These are phyloP conservation scores for Setaria viridis DNA, from an alignment of 202 grass and related monocot species.

Conservation along the genomic window DNA sequence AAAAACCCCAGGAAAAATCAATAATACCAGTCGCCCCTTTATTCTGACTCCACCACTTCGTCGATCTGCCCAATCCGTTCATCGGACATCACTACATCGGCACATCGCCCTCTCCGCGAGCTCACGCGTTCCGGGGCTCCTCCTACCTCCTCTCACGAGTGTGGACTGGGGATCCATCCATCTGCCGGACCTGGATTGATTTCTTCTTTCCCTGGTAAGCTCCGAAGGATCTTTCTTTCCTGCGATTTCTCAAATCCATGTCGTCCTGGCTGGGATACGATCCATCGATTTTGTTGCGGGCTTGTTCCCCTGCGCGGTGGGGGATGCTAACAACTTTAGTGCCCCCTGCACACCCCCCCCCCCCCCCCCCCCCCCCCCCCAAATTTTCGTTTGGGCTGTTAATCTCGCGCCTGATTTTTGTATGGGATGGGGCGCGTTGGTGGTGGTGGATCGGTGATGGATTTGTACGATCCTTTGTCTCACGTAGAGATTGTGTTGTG, in stretches of 20 bases:
- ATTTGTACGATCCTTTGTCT: constrained; percentile 27
- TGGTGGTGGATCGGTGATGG: neutral
- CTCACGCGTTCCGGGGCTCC: neutral
- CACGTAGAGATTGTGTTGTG: neutral
- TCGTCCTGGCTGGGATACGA: constrained; percentile 3
- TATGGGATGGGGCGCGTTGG: neutral
- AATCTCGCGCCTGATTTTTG: neutral
- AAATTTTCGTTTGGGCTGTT: neutral
- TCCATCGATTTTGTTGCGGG: neutral
- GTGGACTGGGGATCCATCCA: constrained; percentile 15
- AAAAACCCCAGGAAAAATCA: neutral
- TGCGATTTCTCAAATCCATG: neutral
- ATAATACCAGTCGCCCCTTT: neutral
- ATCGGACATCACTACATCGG: neutral
- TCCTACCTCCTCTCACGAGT: neutral
- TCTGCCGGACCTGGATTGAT: constrained; percentile 21
- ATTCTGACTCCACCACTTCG: neutral
- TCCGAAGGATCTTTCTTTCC: neutral
- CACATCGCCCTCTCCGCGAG: neutral
- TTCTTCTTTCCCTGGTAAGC: neutral
- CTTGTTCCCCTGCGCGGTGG: neutral
- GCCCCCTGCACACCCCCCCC: neutral
- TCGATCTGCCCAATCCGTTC: neutral
- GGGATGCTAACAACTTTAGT: neutral
- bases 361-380: too few relatives aligned